Percentiles rank a stretch among this genome's conserved stretches.
phyloP scores from a whole-genome alignment of 106 monocot species.

The Xerophyta viscosa region DNA sequence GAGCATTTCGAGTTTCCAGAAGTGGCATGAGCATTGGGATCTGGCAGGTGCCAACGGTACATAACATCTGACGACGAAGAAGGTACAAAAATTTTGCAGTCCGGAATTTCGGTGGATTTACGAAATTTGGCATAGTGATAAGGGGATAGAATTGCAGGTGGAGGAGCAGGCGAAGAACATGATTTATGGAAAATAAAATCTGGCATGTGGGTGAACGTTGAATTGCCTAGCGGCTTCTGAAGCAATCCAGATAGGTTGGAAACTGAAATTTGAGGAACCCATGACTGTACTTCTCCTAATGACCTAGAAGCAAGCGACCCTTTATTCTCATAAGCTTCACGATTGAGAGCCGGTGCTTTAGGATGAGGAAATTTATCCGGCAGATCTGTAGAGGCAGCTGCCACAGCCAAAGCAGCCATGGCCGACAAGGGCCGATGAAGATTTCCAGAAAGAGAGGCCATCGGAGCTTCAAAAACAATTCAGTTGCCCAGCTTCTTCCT shows the following conservation, averaged over 20 bases:
- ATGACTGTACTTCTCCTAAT: slow-evolving; percentile 10
- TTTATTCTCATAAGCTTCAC: neutral
- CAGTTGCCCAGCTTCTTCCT: neutral
- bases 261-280: slow-evolving; percentile 24
- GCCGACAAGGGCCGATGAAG: slow-evolving; percentile 83
- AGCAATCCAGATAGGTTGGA: slow-evolving; percentile 14
- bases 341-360: slow-evolving; percentile 9
- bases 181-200: slow-evolving; percentile 10
- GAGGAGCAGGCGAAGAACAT: slow-evolving; percentile 13
- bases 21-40: slow-evolving; percentile 19
- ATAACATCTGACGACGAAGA: slow-evolving; percentile 36
- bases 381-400: slow-evolving; percentile 55
- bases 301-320: neutral
- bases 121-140: slow-evolving; percentile 66
- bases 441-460: slow-evolving; percentile 60
- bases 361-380: slow-evolving; percentile 40
- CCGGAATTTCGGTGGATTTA: slow-evolving; percentile 6
- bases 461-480: neutral
- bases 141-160: slow-evolving; percentile 27
- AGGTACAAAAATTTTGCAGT: slow-evolving; percentile 1
- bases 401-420: slow-evolving; percentile 51
- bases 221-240: neutral
- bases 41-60: slow-evolving; percentile 83
- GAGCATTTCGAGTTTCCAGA: slow-evolving; percentile 19
- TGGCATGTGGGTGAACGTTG: neutral